Percentiles rank a stretch among this genome's conserved stretches.
phyloP scores from a whole-genome alignment of 495 filamentous ascomycete species.

The Evansstolkia leycettana region DNA sequence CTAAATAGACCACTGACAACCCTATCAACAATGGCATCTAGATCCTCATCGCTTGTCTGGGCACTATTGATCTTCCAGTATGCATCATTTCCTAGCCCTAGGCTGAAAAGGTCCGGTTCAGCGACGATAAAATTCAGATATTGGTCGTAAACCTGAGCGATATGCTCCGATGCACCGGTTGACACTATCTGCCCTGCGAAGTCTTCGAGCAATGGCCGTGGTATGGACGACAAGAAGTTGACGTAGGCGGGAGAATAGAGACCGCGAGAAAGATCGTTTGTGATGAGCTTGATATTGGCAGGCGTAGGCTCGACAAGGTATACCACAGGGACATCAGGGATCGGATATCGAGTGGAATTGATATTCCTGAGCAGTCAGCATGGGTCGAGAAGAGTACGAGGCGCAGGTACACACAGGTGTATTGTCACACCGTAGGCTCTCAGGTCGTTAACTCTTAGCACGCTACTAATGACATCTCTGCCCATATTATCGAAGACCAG shows the following conservation, averaged over 20 bases:
- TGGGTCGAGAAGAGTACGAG: too few relatives aligned
- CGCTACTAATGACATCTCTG: slow-evolving; percentile 80
- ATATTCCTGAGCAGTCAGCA: slow-evolving; percentile 70
- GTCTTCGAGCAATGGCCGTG: slow-evolving; percentile 85
- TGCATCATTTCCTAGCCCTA: slow-evolving; percentile 77
- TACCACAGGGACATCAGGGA: slow-evolving; percentile 92
- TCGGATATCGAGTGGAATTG: slow-evolving; percentile 69
- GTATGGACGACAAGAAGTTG: slow-evolving; percentile 94
- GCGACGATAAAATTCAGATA: slow-evolving; percentile 96
- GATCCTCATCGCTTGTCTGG: slow-evolving; percentile 76
- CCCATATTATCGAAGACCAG: slow-evolving; percentile 59
- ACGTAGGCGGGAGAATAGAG: slow-evolving; percentile 92
- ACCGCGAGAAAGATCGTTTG: slow-evolving; percentile 71
- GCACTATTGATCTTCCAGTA: slow-evolving; percentile 94
- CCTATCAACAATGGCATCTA: slow-evolving; percentile 75
- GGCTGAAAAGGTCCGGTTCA: slow-evolving; percentile 90
- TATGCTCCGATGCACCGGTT: slow-evolving; percentile 70
- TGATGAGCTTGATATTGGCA: slow-evolving; percentile 69
- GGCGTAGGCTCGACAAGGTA: slow-evolving; percentile 87
- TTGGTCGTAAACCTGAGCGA: slow-evolving; percentile 91
- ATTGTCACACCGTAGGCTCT: slow-evolving; percentile 91
- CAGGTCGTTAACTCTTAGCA: slow-evolving; percentile 85
- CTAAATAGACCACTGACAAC: slow-evolving; percentile 94
- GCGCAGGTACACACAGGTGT: slow-evolving; percentile 69
- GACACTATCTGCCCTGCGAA: slow-evolving; percentile 82